Conservation (phyloP, 179 eudicot species). For the Beta macrorhiza region DNA sequence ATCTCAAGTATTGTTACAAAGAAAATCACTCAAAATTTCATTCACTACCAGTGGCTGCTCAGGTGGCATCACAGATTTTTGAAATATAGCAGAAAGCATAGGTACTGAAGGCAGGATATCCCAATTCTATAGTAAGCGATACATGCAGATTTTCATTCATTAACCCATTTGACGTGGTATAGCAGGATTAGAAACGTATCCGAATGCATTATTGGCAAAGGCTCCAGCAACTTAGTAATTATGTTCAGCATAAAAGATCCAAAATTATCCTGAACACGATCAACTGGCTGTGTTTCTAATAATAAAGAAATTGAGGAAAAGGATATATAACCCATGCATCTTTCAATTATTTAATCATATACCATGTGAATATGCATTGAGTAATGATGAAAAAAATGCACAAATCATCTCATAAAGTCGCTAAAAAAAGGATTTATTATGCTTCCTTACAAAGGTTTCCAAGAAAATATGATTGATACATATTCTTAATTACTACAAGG, state of each 20-base stretch:
- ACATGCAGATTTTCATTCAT: neutral
- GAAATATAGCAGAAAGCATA: neutral
- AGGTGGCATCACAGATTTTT: constrained; percentile 8
- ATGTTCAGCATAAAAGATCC: neutral
- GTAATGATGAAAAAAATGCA: constrained; percentile 14
- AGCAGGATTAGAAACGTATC: constrained; percentile 1
- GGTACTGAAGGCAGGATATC: neutral
- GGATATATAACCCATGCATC: constrained; percentile 9
- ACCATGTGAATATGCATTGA: constrained; percentile 13
- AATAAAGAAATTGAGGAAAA: neutral
- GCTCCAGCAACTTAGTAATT: neutral
- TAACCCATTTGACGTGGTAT: neutral
- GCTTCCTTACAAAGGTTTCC: neutral
- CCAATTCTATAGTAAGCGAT: neutral
- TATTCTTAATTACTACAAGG: neutral
- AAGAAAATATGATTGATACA: constrained; percentile 1
- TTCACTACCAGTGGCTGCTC: neutral
- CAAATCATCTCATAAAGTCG: constrained; percentile 6
- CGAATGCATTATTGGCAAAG: constrained; percentile 12
- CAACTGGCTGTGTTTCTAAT: neutral
- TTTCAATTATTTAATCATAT: constrained; percentile 10
- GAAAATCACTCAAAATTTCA: constrained; percentile 6
- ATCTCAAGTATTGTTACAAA: neutral
- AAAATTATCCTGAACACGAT: constrained; percentile 3
- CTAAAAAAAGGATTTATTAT: neutral